Evolutionary conservation across 1,284 basidiomycete species (phyloP).

Genomic region (Trichosporon sp.): DNA sequence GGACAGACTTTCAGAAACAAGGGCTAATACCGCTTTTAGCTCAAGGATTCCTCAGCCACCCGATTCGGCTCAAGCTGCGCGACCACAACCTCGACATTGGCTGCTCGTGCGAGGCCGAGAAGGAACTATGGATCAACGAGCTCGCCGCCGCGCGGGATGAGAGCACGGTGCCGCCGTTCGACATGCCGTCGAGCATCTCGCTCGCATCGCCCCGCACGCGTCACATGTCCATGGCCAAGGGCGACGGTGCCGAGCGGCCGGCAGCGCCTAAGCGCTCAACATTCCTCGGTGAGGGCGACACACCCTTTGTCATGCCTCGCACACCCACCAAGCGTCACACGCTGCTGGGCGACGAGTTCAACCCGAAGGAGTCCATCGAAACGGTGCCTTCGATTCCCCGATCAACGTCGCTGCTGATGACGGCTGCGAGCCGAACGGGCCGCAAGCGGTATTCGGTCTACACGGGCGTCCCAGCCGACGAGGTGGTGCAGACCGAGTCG

Average conservation of each 20-base stretch:
- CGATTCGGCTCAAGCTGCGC: constrained; percentile 65
- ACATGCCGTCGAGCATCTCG: constrained; percentile 42
- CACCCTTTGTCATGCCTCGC: background rate
- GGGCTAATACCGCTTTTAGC: background rate
- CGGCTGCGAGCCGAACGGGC: background rate
- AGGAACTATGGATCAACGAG: constrained; percentile 70
- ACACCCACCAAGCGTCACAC: constrained; percentile 11
- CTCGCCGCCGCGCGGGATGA: constrained; percentile 51
- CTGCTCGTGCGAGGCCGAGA: constrained; percentile 70
- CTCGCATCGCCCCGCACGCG: constrained; percentile 3
- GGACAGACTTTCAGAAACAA: background rate
- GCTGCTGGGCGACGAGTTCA: background rate
- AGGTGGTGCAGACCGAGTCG: constrained; percentile 15
- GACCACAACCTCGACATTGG: constrained; percentile 73
- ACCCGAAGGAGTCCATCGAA: background rate
- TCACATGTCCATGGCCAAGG: constrained; percentile 5
- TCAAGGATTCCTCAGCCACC: constrained; percentile 68
- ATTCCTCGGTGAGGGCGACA: background rate
- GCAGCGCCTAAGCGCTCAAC: constrained; percentile 7
- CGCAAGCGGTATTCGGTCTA: background rate
- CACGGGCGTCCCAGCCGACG: background rate
- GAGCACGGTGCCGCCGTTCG: constrained; percentile 39
- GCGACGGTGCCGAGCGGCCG: background rate
- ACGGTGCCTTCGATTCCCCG: background rate
- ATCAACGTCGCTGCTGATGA: background rate